Evolutionary conservation across 169 alveolate genomes (phyloP).

Genomic region (Cryptosporidium ubiquitum): DNA sequence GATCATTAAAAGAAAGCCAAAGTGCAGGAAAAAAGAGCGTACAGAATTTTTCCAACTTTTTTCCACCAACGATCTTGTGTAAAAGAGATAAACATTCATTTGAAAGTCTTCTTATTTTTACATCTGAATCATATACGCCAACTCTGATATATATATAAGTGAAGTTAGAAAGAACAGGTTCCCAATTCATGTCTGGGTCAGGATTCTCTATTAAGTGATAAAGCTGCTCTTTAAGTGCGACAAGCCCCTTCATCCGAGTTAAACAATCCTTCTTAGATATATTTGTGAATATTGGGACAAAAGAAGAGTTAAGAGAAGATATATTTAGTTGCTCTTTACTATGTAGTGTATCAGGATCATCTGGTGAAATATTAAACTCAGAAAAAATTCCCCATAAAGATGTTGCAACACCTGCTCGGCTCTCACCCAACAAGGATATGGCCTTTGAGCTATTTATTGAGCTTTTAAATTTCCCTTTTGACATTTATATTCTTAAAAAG

Average conservation of each 20-base stretch:
- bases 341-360: neutral
- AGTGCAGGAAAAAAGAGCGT: conserved; percentile 53
- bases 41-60: conserved; percentile 17
- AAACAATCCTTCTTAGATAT: conserved; percentile 44
- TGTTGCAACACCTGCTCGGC: conserved; percentile 37
- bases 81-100: conserved; percentile 49
- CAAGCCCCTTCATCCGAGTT: conserved; percentile 39
- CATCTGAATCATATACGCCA: conserved; percentile 61
- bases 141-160: conserved; percentile 50
- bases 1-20: conserved; percentile 66
- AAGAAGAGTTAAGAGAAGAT: conserved; percentile 5
- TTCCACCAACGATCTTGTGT: conserved; percentile 53
- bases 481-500: neutral
- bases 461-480: conserved; percentile 22
- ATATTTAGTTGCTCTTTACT: conserved; percentile 3
- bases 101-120: conserved; percentile 36
- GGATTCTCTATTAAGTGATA: neutral
- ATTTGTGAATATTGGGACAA: conserved; percentile 53
- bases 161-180: conserved; percentile 36
- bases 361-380: neutral
- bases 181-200: conserved; percentile 1
- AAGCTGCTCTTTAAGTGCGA: neutral
- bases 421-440: neutral
- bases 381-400: conserved; percentile 56
- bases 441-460: conserved; percentile 53